Evolutionary conservation across 108 stramenopile genomes (phyloP), one percentile per base, ranked within the genome.

Genomic region (Cyclotella cryptica): DNA sequence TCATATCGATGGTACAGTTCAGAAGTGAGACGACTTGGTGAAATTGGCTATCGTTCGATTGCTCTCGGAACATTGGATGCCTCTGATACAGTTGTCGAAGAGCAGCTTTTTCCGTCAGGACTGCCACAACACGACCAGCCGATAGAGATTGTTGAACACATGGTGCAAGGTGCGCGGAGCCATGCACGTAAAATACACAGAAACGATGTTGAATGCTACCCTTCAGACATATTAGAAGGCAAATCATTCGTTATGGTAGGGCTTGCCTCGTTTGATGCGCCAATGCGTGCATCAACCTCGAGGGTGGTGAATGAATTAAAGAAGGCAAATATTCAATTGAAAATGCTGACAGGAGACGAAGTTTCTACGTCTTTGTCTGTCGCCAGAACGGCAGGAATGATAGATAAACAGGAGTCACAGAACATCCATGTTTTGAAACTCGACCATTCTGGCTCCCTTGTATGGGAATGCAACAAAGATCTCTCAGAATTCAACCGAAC

Each of bases 341-440:
- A 77, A 13, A 91, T 91, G 88, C 68, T 91, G 46, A 91, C 90
- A 30, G 90, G 90, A 29, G 90, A 91, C 74, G 81, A 87, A 9
- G 58, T 83, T 0, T 80, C 79, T 52, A 80, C 88, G 40, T 85
- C 88, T 9, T 15, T 91, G 22, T 47, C 81, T 6, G 81, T 84
- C 35, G 88, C 87, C 1, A 45, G 19, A 15, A 84, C 80, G 45
- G 74, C 85, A 29, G 74, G 74, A 10, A 66, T 91, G 21, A 45
- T 81, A 22, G 47, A 77, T 24, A 18, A 11, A 12, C 21, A 61
- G 3, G 58, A 26, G 13, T 47, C 67, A 46, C 44, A 45, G 54
- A 74, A 72, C 27, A 62, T 86, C 45, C 81, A 80, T 21, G 40
- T 86, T 19, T 75, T 90, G 18, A 86, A 86, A 71, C 27, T 59